Conservation (phyloP, 768 basidiomycete species). For the Paxillus ammoniavirescens region DNA sequence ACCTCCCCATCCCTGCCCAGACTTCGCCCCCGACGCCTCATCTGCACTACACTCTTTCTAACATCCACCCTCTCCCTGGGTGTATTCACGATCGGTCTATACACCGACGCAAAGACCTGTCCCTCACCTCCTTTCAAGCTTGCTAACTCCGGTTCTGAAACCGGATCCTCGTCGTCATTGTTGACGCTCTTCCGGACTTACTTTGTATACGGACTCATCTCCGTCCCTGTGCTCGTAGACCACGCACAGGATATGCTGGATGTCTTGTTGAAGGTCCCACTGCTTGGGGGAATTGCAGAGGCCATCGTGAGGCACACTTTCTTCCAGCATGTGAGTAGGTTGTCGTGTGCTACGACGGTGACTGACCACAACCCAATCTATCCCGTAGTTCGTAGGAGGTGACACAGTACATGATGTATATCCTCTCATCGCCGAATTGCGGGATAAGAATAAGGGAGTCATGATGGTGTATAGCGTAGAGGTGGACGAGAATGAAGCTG, state of each 20-base stretch:
- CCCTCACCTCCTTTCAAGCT: conserved; percentile 20
- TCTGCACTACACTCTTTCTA: conserved; percentile 16
- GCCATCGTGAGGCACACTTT: conserved; percentile 75
- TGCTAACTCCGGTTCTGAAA: background rate
- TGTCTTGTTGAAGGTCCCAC: conserved; percentile 46
- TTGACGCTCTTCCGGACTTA: conserved; percentile 64
- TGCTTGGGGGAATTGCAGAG: conserved; percentile 61
- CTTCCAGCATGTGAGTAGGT: conserved; percentile 66
- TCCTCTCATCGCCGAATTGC: conserved; percentile 60
- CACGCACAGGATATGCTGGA: conserved; percentile 65
- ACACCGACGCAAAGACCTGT: conserved; percentile 26
- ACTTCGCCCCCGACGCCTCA: conserved; percentile 1
- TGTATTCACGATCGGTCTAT: conserved; percentile 14
- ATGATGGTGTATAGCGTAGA: conserved; percentile 87
- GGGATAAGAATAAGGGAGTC: conserved; percentile 68
- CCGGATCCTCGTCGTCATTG: conserved; percentile 24
- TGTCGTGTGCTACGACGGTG: background rate
- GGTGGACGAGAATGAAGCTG: conserved; percentile 62
- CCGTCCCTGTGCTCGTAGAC: conserved; percentile 74
- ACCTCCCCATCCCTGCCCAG: background rate
- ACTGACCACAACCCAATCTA: background rate
- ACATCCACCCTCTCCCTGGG: conserved; percentile 19
- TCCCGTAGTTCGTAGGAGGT: conserved; percentile 78
- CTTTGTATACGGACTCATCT: conserved; percentile 78
- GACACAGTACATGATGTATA: conserved; percentile 71